A percentile compares a stretch with the other conserved stretches of the same genome.
These are phyloP conservation scores for Nothophoma quercina DNA, from an alignment of 2,329 filamentous ascomycete genomes.

Conservation along the genomic window DNA sequence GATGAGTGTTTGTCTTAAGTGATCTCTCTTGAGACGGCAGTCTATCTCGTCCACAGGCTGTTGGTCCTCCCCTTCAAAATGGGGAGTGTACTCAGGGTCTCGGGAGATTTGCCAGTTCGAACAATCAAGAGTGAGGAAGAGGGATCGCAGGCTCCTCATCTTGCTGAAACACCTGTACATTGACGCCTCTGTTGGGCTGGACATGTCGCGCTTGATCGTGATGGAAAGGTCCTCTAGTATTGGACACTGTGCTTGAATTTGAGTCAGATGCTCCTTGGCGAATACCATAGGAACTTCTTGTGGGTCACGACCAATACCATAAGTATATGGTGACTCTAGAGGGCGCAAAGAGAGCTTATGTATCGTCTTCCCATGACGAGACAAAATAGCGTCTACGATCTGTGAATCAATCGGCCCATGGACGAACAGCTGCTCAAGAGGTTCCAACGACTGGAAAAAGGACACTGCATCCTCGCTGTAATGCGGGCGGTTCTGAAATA, in stretches of 20 bases:
- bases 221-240: slow-evolving; percentile 25
- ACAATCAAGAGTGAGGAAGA: slow-evolving; percentile 29
- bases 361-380: slow-evolving; percentile 5
- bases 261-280: slow-evolving; percentile 19
- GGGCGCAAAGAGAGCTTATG: not conserved
- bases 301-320: slow-evolving; percentile 8
- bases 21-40: slow-evolving; percentile 16
- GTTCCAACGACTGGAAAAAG: slow-evolving; percentile 25
- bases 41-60: slow-evolving; percentile 5
- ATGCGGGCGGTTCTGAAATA: slow-evolving; percentile 17
- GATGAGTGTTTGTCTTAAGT: slow-evolving; percentile 24
- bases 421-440: slow-evolving; percentile 24
- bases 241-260: slow-evolving; percentile 23
- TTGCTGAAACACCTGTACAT: slow-evolving; percentile 28
- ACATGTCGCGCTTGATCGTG: slow-evolving; percentile 26
- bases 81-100: slow-evolving; percentile 19
- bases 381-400: slow-evolving; percentile 21
- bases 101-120: slow-evolving; percentile 19
- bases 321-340: not conserved
- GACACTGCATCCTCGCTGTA: slow-evolving; percentile 27
- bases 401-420: slow-evolving; percentile 21
- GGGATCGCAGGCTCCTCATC: slow-evolving; percentile 20
- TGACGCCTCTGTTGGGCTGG: slow-evolving; percentile 21
- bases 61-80: slow-evolving; percentile 23
- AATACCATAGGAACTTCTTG: slow-evolving; percentile 26